Evolutionary conservation across 1,284 basidiomycete genomes (phyloP).

Genomic region (Boletellus deceptivus): DNA sequence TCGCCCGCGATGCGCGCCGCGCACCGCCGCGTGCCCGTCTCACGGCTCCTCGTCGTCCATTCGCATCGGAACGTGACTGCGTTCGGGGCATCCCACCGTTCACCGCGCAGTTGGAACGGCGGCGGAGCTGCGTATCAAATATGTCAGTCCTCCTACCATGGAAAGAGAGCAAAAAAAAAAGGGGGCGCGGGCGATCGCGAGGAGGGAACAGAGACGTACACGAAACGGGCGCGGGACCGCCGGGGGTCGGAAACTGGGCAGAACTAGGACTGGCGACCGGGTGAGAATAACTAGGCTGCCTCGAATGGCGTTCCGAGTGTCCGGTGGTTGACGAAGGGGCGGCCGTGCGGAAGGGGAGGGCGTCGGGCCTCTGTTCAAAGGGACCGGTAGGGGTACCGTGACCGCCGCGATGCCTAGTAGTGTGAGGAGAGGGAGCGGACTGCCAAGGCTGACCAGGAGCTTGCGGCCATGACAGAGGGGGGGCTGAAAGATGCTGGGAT

Average conservation of each 20-base stretch:
- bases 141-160: not conserved
- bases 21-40: constrained; percentile 9
- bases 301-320: not conserved
- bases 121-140: constrained; percentile 12
- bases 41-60: constrained; percentile 14
- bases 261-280: not conserved
- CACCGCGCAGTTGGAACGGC: constrained; percentile 5
- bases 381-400: not conserved
- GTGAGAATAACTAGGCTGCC: not conserved
- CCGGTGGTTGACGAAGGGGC: not conserved
- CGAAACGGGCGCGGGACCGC: constrained; percentile 4
- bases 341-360: not conserved
- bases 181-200: too few species aligned
- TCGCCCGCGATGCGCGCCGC: constrained; percentile 19
- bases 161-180: too few species aligned
- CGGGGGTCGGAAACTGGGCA: not conserved
- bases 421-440: constrained; percentile 2
- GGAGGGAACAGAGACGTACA: constrained; percentile 14
- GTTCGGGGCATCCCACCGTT: constrained; percentile 7
- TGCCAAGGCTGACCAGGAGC: not conserved
- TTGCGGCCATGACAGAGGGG: not conserved
- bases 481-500: not conserved
- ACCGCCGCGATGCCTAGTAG: not conserved
- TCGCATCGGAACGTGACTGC: constrained; percentile 16
- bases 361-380: not conserved